Base-by-base conservation (phyloP, 2,329 filamentous ascomycete genomes). In the Myriosclerotinia duriaeana region DNA sequence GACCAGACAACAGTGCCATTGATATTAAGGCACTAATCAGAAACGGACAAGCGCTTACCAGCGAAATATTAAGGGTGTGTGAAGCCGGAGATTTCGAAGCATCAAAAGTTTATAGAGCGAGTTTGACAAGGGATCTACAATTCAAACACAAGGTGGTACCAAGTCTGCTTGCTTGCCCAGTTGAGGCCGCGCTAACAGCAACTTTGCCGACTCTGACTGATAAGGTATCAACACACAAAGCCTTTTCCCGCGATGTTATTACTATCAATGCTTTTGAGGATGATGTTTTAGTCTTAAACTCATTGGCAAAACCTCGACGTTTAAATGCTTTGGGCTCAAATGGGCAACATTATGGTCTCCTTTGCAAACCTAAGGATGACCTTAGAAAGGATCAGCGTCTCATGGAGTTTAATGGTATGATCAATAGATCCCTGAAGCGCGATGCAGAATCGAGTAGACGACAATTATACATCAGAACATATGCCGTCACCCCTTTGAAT, bases 361-460 rank as follows among this genome's bases (percentile, higher is more conserved):
- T 99, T 66, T 96, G 96, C 81, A 99, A 99, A 76, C 96, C 95
- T 11, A 98, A 98, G 77, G 95, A 99, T 76, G 96, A 99, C 77
- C 85, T 99, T 34, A 90, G 95, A 61, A 99, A 96, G 71, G 96
- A 99, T 74, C 94, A 98, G 77, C 92, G 95, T 62, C 87, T 99
- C 26, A 99, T 99, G 93, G 96, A 99, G 76, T 99, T 99, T 82
- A 99, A 98, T 77, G 88, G 90, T 55, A 95, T 98, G 86, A 98
- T 99, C 81, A 99, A 99, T 77, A 86, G 95, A 67, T 92, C 94
- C 3, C 80, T 99, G 66, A 97, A 97, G 76, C 88, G 91, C 69
- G 93, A 98, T 74, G 89, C 93, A 2, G 93, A 97, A 76, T 91
- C 93, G 20, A 96, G 91, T 78, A 90, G 92, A 76, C 87, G 95